Evolutionary conservation across 805 yeast genomes (phyloP).

Genomic region (Debaryomyces tyrocola): DNA sequence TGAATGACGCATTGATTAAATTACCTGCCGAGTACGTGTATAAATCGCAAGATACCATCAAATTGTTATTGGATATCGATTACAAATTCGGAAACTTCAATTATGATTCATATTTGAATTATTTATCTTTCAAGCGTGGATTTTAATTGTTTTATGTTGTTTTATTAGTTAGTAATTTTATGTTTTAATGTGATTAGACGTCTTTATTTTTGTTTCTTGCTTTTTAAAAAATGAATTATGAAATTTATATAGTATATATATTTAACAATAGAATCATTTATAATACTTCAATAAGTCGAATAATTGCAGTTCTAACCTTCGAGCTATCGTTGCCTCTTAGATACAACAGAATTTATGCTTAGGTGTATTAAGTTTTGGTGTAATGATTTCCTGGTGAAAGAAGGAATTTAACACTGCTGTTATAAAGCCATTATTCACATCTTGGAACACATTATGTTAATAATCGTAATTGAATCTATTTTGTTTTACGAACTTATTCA

Average conservation of each 20-base stretch:
- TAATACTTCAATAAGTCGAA: too few species aligned
- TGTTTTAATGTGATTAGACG: background rate
- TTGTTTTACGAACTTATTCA: slow-evolving; percentile 26
- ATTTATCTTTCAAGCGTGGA: slow-evolving; percentile 2
- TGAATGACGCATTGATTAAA: slow-evolving; percentile 40
- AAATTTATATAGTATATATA: too few species aligned
- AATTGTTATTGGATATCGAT: slow-evolving; percentile 62
- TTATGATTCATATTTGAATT: slow-evolving; percentile 45
- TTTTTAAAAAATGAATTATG: background rate
- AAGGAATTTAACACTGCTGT: too few species aligned
- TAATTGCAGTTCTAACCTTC: too few species aligned
- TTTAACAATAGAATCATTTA: too few species aligned
- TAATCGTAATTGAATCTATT: background rate
- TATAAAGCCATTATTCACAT: too few species aligned
- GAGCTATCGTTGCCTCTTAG: too few species aligned
- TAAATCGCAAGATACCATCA: slow-evolving; percentile 60
- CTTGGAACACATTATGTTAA: background rate
- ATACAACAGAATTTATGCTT: too few species aligned
- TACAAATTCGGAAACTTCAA: slow-evolving; percentile 60
- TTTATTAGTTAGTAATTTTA: background rate
- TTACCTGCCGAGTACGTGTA: slow-evolving; percentile 48
- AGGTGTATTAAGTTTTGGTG: too few species aligned
- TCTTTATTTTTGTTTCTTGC: background rate
- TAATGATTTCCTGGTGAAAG: too few species aligned
- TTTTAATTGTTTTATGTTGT: background rate